Percentiles rank a stretch among this genome's conserved stretches.
Conservation (phyloP, 1,284 basidiomycete species). For the Salmacisia buchloeana region DNA sequence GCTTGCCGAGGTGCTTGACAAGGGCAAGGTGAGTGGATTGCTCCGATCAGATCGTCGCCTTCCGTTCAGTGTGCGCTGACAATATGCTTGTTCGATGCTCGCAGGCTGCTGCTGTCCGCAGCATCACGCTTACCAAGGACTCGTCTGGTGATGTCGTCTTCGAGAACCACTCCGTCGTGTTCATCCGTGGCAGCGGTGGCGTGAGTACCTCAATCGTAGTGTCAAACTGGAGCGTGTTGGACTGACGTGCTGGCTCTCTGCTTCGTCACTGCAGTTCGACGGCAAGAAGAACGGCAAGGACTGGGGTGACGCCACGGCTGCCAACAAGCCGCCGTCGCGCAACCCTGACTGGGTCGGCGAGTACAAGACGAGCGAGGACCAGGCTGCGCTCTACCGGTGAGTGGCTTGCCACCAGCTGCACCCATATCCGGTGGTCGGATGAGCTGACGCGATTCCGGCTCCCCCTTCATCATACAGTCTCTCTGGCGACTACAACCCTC, state of each 20-base stretch:
- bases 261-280: slow-evolving; percentile 59
- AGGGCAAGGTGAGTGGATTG: slow-evolving; percentile 46
- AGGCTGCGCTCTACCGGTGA: slow-evolving; percentile 67
- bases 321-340: slow-evolving; percentile 67
- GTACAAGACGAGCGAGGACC: slow-evolving; percentile 42
- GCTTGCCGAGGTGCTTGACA: slow-evolving; percentile 57
- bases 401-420: not conserved
- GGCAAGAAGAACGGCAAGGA: slow-evolving; percentile 82
- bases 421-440: slow-evolving; percentile 55
- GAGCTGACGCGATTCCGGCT: slow-evolving; percentile 86
- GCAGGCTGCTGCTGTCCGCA: slow-evolving; percentile 82
- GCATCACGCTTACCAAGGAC: slow-evolving; percentile 63
- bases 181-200: slow-evolving; percentile 89
- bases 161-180: slow-evolving; percentile 86
- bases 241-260: too few relatives aligned
- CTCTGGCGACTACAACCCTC: slow-evolving; percentile 64
- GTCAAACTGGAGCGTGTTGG: not conserved
- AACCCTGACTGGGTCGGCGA: slow-evolving; percentile 43
- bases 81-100: slow-evolving; percentile 52
- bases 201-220: not conserved
- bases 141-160: slow-evolving; percentile 72
- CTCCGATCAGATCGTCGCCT: too few relatives aligned
- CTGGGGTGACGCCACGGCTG: slow-evolving; percentile 79
- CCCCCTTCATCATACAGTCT: slow-evolving; percentile 59
- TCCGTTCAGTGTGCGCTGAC: slow-evolving; percentile 72